Percentiles rank a stretch among this genome's conserved stretches.
Conservation (phyloP, 169 alveolate species). For the Plasmodium ovale region DNA sequence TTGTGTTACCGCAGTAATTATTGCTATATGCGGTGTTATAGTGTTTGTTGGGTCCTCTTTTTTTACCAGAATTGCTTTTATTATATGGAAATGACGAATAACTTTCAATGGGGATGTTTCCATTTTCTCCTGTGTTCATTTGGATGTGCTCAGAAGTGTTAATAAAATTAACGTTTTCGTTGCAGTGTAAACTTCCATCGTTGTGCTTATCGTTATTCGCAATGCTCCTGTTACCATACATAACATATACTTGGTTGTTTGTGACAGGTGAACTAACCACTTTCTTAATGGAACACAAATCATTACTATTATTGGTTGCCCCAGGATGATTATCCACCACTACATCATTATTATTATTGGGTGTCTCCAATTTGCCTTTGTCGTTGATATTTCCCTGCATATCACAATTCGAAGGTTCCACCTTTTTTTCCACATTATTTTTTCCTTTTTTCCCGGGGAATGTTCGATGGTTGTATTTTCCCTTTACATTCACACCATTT, state of each 20-base stretch:
- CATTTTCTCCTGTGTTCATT: not conserved
- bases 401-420: no score
- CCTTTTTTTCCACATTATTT: not conserved
- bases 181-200: not conserved
- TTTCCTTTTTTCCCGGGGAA: not conserved
- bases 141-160: not conserved
- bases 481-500: no score
- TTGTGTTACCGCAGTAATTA: constrained; percentile 16
- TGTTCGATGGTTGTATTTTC: not conserved
- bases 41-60: not conserved
- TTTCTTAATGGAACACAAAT: no score
- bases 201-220: not conserved
- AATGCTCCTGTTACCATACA: not conserved
- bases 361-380: no score
- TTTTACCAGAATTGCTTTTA: not conserved
- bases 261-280: no score
- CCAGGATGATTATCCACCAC: no score
- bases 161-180: not conserved
- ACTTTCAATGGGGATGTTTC: not conserved
- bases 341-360: no score
- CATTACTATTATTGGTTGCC: no score
- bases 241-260: not conserved
- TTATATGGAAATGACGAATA: not conserved
- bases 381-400: no score
- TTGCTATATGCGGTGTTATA: not conserved